Evolutionary conservation across 371 early-diverging fungal genomes (phyloP), one percentile per base, ranked within the genome.

Genomic region (Mortierella sp.): DNA sequence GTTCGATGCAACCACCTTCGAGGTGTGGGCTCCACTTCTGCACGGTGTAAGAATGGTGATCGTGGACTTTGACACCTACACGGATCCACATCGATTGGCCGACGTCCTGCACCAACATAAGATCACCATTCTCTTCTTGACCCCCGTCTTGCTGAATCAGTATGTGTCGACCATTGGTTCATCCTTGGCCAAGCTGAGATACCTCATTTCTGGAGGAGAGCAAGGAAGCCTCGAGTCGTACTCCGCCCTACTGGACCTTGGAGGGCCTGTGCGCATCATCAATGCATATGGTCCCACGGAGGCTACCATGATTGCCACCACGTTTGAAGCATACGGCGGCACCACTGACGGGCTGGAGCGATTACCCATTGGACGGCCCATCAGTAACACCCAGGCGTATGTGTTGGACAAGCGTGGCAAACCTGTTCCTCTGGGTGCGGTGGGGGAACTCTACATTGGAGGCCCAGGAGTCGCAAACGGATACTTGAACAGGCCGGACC

Each of bases 201-300:
- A 48, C 6, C 53, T 54, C 17, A 2, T 23, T 4, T 4, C 21
- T 2, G 62, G 49, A 37, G 62, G 39, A 7, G 55, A 54, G 49
- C 58, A 47, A 48, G 28, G 32, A 3, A 46, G 3, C 12, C 6
- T 32, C 48, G 37, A 46, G 37, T 32, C 58, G n/a, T 48, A 19
- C 17, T 21, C 47, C 3, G 49, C 8, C 3, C n/a, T 48, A 8
- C 34, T 34, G 8, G 21, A 34, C 7, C 23, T 19, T 47, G 30
- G 49, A 23, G 21, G 48, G n/a, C 19, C 30, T 17, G 44, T 28
- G 27, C 41, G 27, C 48, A 23, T 80, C n/a, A n/a, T n/a, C n/a
- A n/a, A n/a, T n/a, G n/a, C n/a, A n/a, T n/a, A n/a, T n/a, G n/a
- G n/a, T n/a, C n/a, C n/a, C n/a, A n/a, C n/a, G n/a, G n/a, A n/a